Evolutionary conservation across 768 basidiomycete species (phyloP).

Genomic region (Amanita rubescens): DNA sequence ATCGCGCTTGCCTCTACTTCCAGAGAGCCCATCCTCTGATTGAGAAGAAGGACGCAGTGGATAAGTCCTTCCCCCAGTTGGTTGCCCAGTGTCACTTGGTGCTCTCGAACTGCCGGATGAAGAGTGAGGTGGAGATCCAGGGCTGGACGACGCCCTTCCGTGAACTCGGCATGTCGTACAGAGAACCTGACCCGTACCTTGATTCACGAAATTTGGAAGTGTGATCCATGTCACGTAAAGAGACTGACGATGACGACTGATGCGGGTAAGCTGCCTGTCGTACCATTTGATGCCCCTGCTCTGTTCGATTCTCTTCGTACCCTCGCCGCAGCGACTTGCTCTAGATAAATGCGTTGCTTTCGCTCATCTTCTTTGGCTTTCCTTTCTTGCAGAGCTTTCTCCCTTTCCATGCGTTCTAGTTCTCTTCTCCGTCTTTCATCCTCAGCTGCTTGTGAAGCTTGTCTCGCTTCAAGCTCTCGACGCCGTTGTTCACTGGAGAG

Average conservation of each 20-base stretch:
- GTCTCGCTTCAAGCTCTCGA: slow-evolving; percentile 42
- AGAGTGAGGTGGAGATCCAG: slow-evolving; percentile 31
- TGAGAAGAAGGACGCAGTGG: slow-evolving; percentile 44
- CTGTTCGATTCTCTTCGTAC: slow-evolving; percentile 51
- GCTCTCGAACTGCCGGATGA: slow-evolving; percentile 49
- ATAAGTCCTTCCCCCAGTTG: slow-evolving; percentile 18
- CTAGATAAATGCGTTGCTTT: slow-evolving; percentile 43
- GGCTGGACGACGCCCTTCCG: slow-evolving; percentile 42
- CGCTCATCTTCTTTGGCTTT: slow-evolving; percentile 49
- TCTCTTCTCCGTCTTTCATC: slow-evolving; percentile 35
- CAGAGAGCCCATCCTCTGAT: slow-evolving; percentile 45
- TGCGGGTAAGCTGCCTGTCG: slow-evolving; percentile 20
- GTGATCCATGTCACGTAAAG: slow-evolving; percentile 35
- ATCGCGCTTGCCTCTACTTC: slow-evolving; percentile 32
- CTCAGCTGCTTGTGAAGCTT: slow-evolving; percentile 37
- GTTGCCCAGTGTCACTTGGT: slow-evolving; percentile 30
- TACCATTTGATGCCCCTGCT: slow-evolving; percentile 32
- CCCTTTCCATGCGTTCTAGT: slow-evolving; percentile 40
- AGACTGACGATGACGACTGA: slow-evolving; percentile 31
- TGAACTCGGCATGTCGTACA: slow-evolving; percentile 30
- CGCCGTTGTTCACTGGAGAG: slow-evolving; percentile 52
- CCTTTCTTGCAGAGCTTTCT: slow-evolving; percentile 40
- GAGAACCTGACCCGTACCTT: slow-evolving; percentile 30
- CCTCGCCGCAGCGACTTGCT: slow-evolving; percentile 56
- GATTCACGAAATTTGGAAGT: slow-evolving; percentile 29